These are phyloP conservation scores for Phoma sp. DNA, from an alignment of 2,329 filamentous ascomycete genomes.

Conservation along the genomic window DNA sequence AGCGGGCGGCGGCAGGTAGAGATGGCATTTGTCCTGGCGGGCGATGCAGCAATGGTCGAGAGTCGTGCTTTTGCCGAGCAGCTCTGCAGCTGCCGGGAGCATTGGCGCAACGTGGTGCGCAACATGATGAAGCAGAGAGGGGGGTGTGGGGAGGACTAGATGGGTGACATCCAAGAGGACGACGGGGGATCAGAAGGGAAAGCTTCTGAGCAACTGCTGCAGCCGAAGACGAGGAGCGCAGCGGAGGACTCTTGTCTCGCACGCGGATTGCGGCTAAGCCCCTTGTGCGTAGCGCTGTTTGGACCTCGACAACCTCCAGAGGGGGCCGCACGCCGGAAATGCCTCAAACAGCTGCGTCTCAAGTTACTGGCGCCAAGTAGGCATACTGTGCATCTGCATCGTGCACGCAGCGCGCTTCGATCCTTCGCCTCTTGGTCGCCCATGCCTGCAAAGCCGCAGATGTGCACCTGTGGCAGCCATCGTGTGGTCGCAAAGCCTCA, in stretches of 20 bases:
- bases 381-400: not conserved
- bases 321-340: slow-evolving; percentile 17
- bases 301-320: slow-evolving; percentile 1
- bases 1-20: slow-evolving; percentile 56
- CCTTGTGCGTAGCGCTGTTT: slow-evolving; percentile 12
- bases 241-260: slow-evolving; percentile 12
- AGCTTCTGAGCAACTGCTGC: slow-evolving; percentile 21
- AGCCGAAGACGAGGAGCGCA: slow-evolving; percentile 13
- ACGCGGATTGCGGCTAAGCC: slow-evolving; percentile 17
- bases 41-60: slow-evolving; percentile 47
- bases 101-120: slow-evolving; percentile 70
- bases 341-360: slow-evolving; percentile 22
- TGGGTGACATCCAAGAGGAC: slow-evolving; percentile 41
- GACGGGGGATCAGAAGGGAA: slow-evolving; percentile 25
- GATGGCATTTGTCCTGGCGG: slow-evolving; percentile 49
- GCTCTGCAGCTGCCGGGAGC: slow-evolving; percentile 69
- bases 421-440: not conserved
- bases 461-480: slow-evolving; percentile 10
- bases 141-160: slow-evolving; percentile 23
- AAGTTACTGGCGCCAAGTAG: slow-evolving; percentile 8
- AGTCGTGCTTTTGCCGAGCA: slow-evolving; percentile 54
- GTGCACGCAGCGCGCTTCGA: slow-evolving; percentile 7
- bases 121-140: slow-evolving; percentile 64
- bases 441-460: slow-evolving; percentile 5
- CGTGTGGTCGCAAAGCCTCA: slow-evolving; percentile 12